These are phyloP conservation scores for Pichia ethanolica DNA, from an alignment of 805 yeast species.

Conservation along the genomic window DNA sequence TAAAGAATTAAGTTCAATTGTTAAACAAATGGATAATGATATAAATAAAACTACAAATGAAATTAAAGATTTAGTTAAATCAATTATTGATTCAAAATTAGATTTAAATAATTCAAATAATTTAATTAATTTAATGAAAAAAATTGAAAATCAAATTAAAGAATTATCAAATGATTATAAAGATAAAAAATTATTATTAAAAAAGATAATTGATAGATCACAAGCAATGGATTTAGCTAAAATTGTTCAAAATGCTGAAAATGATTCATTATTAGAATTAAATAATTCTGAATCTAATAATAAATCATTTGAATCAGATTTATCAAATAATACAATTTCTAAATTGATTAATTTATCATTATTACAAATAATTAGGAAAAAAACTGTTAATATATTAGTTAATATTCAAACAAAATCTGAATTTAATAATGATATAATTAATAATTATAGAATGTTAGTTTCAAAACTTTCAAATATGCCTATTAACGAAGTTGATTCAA, in stretches of 20 bases:
- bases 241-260: slow-evolving; percentile 33
- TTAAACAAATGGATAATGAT: slow-evolving; percentile 26
- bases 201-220: slow-evolving; percentile 30
- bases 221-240: slow-evolving; percentile 41
- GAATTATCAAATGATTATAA: slow-evolving; percentile 12
- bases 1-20: slow-evolving; percentile 22
- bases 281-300: slow-evolving; percentile 11
- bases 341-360: slow-evolving; percentile 38
- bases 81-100: slow-evolving; percentile 1
- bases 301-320: slow-evolving; percentile 14
- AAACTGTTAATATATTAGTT: slow-evolving; percentile 43
- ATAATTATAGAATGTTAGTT: slow-evolving; percentile 60
- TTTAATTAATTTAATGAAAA: slow-evolving; percentile 18
- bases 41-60: slow-evolving; percentile 25
- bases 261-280: slow-evolving; percentile 15
- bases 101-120: slow-evolving; percentile 1
- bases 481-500: slow-evolving; percentile 58
- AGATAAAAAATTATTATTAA: slow-evolving; percentile 15
- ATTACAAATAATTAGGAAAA: slow-evolving; percentile 47
- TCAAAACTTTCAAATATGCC: slow-evolving; percentile 63
- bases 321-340: slow-evolving; percentile 3
- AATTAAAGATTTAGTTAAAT: slow-evolving; percentile 14
- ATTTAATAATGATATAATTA: slow-evolving; percentile 46
- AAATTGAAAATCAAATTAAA: slow-evolving; percentile 15
- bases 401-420: slow-evolving; percentile 31